These are phyloP conservation scores for Podila epigama DNA, from an alignment of 192 early-diverging fungal species.

Conservation along the genomic window DNA sequence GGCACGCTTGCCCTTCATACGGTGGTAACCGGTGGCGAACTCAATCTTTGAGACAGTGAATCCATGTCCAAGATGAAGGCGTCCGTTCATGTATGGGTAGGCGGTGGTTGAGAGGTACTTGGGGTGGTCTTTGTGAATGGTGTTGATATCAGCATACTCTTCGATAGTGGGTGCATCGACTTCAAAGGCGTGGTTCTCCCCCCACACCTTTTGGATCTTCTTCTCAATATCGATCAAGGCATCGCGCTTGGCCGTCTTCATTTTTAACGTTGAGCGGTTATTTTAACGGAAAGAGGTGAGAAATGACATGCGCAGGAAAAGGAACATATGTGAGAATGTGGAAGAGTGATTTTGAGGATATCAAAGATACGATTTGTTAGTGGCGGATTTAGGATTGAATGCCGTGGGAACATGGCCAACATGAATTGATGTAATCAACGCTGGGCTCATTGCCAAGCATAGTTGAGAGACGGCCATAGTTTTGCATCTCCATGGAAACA, in stretches of 20 bases:
- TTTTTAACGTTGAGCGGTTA: no score
- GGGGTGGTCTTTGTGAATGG: constrained; percentile 71
- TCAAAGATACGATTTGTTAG: no score
- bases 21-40: constrained; percentile 93
- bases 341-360: no score
- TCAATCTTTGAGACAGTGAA: constrained; percentile 97
- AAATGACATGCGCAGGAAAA: background rate
- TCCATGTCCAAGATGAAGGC: constrained; percentile 95
- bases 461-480: no score
- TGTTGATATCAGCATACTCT: constrained; percentile 52
- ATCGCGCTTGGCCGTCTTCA: constrained; percentile 86
- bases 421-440: no score
- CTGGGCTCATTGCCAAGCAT: no score
- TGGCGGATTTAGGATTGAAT: no score
- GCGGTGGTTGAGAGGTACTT: constrained; percentile 97
- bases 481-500: no score
- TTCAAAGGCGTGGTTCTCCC: constrained; percentile 80
- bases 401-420: no score
- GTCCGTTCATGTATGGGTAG: constrained; percentile 97
- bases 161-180: constrained; percentile 81
- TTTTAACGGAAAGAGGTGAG: background rate
- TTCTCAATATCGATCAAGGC: constrained; percentile 77
- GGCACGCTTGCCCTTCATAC: constrained; percentile 89
- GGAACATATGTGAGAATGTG: no score
- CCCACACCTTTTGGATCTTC: constrained; percentile 82